Evolutionary conservation across 1,284 basidiomycete species (phyloP).

Genomic region (Austropuccinia psidii): DNA sequence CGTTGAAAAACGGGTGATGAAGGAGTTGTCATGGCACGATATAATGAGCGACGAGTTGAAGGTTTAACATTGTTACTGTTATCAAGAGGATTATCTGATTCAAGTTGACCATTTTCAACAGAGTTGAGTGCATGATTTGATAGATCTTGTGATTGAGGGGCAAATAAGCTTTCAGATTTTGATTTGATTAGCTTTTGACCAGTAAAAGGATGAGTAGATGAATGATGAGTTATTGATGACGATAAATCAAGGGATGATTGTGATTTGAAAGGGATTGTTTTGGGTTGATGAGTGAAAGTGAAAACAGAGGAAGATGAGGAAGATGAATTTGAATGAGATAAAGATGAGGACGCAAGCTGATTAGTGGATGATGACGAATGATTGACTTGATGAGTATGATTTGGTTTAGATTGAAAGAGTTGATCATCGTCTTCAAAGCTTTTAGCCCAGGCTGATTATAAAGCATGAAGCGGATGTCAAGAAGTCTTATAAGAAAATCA

Average conservation of each 20-base stretch:
- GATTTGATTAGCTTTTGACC: too few relatives aligned
- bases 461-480: too few relatives aligned
- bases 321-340: background rate
- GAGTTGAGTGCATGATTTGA: background rate
- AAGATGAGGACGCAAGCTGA: background rate
- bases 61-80: background rate
- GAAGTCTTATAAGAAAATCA: background rate
- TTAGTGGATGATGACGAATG: background rate
- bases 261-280: background rate
- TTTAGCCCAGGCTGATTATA: conserved; percentile 21
- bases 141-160: background rate
- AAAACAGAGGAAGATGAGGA: background rate
- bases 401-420: conserved; percentile 6
- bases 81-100: background rate
- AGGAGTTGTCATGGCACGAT: conserved; percentile 9
- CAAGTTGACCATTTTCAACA: background rate
- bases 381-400: background rate
- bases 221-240: too few relatives aligned
- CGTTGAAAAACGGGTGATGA: conserved; percentile 31
- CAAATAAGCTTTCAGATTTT: too few relatives aligned
- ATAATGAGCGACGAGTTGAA: background rate
- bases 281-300: background rate
- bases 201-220: too few relatives aligned
- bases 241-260: background rate
- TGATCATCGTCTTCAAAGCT: conserved; percentile 26